Percentiles rank a stretch among this genome's conserved stretches.
phyloP scores from a whole-genome alignment of 345 rosid genomes.

The Gossypium longicalyx region DNA sequence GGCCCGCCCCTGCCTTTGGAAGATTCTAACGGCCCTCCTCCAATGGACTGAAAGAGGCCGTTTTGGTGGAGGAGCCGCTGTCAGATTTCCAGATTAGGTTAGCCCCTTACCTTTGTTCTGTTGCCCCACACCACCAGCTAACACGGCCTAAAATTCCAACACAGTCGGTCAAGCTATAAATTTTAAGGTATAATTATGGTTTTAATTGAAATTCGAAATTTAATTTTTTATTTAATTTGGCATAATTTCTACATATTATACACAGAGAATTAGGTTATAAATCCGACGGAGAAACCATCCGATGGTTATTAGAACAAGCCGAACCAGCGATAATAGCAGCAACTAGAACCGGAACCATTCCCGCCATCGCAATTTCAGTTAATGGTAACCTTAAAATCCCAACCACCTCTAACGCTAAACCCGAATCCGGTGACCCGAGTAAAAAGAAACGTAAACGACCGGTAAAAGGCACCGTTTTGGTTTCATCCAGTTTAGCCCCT shows the following conservation, averaged over 20 bases:
- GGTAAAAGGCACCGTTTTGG: constrained; percentile 42
- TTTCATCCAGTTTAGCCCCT: constrained; percentile 54
- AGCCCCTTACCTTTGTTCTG: background rate
- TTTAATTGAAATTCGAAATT: no score
- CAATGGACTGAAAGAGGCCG: background rate
- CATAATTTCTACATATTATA: no score
- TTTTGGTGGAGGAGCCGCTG: background rate
- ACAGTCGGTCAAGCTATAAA: background rate
- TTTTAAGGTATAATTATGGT: background rate
- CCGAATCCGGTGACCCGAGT: constrained; percentile 31
- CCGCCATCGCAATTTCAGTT: constrained; percentile 86
- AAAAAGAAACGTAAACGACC: constrained; percentile 70
- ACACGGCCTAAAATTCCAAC: background rate
- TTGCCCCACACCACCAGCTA: constrained; percentile 2
- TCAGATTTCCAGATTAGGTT: constrained; percentile 7
- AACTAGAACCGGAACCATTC: constrained; percentile 83
- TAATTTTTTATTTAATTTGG: no score
- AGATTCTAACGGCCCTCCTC: constrained; percentile 1
- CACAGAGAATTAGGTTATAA: constrained; percentile 71
- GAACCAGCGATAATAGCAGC: constrained; percentile 83
- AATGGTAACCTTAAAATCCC: constrained; percentile 82
- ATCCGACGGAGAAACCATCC: constrained; percentile 81
- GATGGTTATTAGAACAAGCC: constrained; percentile 79
- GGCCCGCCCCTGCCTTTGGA: constrained; percentile 2
- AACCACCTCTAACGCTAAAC: constrained; percentile 45